These are phyloP conservation scores for Aureobasidium lini DNA, from an alignment of 2,329 filamentous ascomycete genomes.

Conservation along the genomic window DNA sequence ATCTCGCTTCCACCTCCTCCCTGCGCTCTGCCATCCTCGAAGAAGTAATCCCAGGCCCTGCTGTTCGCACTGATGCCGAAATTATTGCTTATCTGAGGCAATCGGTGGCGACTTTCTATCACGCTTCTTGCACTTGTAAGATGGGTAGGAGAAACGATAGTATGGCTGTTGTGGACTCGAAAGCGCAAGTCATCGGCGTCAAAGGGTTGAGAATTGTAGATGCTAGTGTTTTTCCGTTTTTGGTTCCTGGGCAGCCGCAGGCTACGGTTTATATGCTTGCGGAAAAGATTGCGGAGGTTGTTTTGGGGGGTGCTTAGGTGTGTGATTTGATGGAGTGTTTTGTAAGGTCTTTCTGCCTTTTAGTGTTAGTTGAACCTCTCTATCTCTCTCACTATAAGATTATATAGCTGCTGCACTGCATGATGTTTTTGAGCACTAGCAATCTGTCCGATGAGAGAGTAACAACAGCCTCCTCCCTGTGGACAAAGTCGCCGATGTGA, in stretches of 20 bases:
- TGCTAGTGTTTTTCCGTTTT: constrained; percentile 24
- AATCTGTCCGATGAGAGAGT: no score
- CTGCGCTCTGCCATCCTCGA: background rate
- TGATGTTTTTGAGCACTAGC: no score
- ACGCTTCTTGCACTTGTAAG: background rate
- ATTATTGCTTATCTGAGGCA: background rate
- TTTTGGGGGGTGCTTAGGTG: background rate
- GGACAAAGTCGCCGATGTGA: no score
- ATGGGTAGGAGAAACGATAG: constrained; percentile 10
- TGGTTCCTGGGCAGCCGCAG: constrained; percentile 15
- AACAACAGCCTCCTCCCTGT: no score
- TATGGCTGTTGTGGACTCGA: constrained; percentile 16
- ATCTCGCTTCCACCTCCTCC: background rate
- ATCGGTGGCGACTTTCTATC: background rate
- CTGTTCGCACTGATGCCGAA: background rate
- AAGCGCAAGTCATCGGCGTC: constrained; percentile 25
- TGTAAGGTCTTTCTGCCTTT: no score
- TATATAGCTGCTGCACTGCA: no score
- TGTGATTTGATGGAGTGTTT: no score
- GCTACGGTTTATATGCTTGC: constrained; percentile 4
- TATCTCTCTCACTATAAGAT: no score
- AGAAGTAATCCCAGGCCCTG: background rate
- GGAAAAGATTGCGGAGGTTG: constrained; percentile 27
- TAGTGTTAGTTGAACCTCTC: no score
- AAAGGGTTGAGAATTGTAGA: constrained; percentile 31